These are phyloP conservation scores for Brassica rapa DNA, from an alignment of 345 rosid genomes.

Conservation along the genomic window DNA sequence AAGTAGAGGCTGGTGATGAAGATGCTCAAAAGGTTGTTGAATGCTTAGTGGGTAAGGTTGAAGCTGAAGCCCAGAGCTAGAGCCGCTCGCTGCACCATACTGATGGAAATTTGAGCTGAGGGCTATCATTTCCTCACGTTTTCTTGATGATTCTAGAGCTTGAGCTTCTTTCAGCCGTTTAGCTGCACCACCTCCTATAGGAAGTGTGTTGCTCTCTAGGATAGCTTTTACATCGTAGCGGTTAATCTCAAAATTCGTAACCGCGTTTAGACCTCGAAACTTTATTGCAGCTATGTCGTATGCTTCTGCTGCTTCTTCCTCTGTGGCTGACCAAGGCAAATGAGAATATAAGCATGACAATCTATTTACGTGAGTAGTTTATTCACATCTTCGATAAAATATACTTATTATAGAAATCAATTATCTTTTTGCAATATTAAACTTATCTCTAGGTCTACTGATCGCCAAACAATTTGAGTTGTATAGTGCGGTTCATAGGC, in stretches of 20 bases:
- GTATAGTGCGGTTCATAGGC: background rate
- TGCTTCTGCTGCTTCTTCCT: slow-evolving; percentile 99
- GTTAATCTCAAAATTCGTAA: slow-evolving; percentile 94
- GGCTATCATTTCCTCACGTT: slow-evolving; percentile 85
- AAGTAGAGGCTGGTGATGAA: slow-evolving; percentile 58
- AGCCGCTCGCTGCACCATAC: slow-evolving; percentile 54
- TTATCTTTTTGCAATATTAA: background rate
- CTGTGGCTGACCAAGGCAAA: slow-evolving; percentile 62
- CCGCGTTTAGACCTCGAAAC: slow-evolving; percentile 87
- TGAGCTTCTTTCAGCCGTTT: slow-evolving; percentile 97
- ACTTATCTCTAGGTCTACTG: background rate
- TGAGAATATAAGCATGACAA: background rate
- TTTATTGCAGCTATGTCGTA: slow-evolving; percentile 98
- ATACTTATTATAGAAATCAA: background rate
- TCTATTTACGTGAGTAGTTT: background rate
- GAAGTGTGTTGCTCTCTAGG: slow-evolving; percentile 90
- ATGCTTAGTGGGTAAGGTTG: slow-evolving; percentile 69
- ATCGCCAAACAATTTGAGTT: background rate
- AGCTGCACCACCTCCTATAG: slow-evolving; percentile 97
- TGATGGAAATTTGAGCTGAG: slow-evolving; percentile 64
- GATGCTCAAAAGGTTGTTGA: slow-evolving; percentile 59
- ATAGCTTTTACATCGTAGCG: slow-evolving; percentile 96
- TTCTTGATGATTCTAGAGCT: slow-evolving; percentile 80
- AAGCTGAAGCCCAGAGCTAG: slow-evolving; percentile 54
- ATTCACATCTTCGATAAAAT: background rate